phyloP scores from a whole-genome alignment of 2,329 filamentous ascomycete species.

The Fusarium illudens region DNA sequence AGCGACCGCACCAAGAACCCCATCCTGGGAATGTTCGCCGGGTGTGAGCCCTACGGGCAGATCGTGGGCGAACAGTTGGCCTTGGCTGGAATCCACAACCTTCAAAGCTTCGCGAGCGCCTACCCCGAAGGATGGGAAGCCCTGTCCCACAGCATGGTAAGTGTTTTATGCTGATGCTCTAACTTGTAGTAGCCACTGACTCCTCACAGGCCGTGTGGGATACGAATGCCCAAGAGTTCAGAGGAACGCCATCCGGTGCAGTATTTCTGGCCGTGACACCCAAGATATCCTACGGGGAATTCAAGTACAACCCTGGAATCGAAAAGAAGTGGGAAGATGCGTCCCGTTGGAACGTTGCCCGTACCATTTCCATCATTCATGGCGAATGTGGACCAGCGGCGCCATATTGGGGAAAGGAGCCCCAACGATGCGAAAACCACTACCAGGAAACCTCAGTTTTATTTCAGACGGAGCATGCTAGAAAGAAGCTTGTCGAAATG shows the following conservation, averaged over 20 bases:
- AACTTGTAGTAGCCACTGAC: background rate
- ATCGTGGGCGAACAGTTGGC: conserved; percentile 25
- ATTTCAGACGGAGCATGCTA: background rate
- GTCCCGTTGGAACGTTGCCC: background rate
- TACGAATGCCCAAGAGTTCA: conserved; percentile 28
- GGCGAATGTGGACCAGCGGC: background rate
- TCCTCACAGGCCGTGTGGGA: conserved; percentile 43
- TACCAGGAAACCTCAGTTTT: no score
- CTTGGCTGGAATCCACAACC: conserved; percentile 34
- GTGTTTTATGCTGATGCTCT: background rate
- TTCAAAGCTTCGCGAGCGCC: conserved; percentile 35
- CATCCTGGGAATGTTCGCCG: conserved; percentile 8
- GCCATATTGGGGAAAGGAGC: conserved; percentile 11
- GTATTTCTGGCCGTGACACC: conserved; percentile 42
- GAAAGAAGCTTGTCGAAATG: background rate
- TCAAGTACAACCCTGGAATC: background rate
- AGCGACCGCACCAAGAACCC: background rate
- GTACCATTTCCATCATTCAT: background rate
- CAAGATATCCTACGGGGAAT: conserved; percentile 36
- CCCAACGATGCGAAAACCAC: no score
- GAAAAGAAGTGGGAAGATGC: background rate
- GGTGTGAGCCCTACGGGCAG: conserved; percentile 13
- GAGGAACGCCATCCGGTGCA: conserved; percentile 23
- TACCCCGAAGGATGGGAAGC: conserved; percentile 36
- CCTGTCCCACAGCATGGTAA: conserved; percentile 38